Conservation (phyloP, 176 grass and related monocot genomes). For the Puccinellia tenuiflora region DNA sequence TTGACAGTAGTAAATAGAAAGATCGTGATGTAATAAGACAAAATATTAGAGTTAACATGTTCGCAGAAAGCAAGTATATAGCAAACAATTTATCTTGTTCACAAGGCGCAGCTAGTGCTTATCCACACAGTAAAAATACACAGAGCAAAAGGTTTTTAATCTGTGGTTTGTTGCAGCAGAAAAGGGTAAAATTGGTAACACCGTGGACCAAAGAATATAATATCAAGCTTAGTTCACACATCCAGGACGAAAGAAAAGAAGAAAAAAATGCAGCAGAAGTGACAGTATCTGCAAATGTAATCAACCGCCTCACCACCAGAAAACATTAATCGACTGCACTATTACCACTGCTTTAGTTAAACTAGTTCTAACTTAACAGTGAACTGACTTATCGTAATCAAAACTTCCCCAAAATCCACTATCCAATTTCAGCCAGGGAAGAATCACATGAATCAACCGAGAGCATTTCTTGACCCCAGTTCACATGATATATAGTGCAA, state of each 20-base stretch:
- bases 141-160: background rate
- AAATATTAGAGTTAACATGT: background rate
- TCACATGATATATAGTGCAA: background rate
- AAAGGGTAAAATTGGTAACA: background rate
- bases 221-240: background rate
- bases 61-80: background rate
- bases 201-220: background rate
- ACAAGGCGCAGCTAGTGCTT: background rate
- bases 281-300: background rate
- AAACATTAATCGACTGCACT: background rate
- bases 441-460: background rate
- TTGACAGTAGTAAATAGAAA: background rate
- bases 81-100: background rate
- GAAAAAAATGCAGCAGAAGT: background rate
- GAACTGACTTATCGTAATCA: background rate
- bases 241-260: constrained; percentile 1
- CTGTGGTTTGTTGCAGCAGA: background rate
- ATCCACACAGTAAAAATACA: background rate
- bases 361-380: background rate
- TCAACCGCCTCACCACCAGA: background rate
- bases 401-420: background rate
- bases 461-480: no score
- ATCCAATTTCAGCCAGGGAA: background rate
- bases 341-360: constrained; percentile 7
- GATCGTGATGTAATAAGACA: background rate